These are phyloP conservation scores for Ilyonectria robusta DNA, from an alignment of 2,329 filamentous ascomycete species.

Conservation along the genomic window DNA sequence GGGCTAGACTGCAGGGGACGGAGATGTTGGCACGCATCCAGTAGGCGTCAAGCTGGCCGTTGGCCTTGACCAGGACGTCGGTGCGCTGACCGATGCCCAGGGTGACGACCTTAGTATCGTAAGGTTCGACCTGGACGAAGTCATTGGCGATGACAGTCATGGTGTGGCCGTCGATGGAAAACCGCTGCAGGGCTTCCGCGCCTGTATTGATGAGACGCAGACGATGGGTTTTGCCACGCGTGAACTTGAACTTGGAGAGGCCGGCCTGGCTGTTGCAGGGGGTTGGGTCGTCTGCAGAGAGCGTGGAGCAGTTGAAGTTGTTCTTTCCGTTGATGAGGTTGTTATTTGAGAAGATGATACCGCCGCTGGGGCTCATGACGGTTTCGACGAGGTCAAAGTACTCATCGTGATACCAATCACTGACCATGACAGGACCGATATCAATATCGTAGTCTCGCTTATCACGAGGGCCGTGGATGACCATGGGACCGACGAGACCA, in stretches of 20 bases:
- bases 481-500: constrained; percentile 72
- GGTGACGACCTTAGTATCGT: constrained; percentile 72
- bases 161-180: constrained; percentile 73
- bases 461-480: constrained; percentile 68
- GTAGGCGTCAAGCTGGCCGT: constrained; percentile 62
- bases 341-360: constrained; percentile 63
- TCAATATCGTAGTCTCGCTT: constrained; percentile 72
- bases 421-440: constrained; percentile 66
- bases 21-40: constrained; percentile 73
- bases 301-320: constrained; percentile 65
- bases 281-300: constrained; percentile 54
- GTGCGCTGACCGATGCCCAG: constrained; percentile 70
- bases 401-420: constrained; percentile 74
- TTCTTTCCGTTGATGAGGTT: constrained; percentile 76
- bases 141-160: constrained; percentile 77
- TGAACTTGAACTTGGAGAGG: constrained; percentile 67
- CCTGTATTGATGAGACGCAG: constrained; percentile 73
- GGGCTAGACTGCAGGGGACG: constrained; percentile 61
- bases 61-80: constrained; percentile 64
- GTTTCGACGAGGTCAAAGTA: constrained; percentile 64
- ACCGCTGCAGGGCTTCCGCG: constrained; percentile 64
- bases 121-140: constrained; percentile 74
- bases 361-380: constrained; percentile 58
- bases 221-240: constrained; percentile 68
- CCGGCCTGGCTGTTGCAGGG: constrained; percentile 64